A percentile compares a stretch with the other conserved stretches of the same genome.
These are phyloP conservation scores for Cerrena zonata DNA, from an alignment of 1,284 basidiomycete genomes.

Conservation along the genomic window DNA sequence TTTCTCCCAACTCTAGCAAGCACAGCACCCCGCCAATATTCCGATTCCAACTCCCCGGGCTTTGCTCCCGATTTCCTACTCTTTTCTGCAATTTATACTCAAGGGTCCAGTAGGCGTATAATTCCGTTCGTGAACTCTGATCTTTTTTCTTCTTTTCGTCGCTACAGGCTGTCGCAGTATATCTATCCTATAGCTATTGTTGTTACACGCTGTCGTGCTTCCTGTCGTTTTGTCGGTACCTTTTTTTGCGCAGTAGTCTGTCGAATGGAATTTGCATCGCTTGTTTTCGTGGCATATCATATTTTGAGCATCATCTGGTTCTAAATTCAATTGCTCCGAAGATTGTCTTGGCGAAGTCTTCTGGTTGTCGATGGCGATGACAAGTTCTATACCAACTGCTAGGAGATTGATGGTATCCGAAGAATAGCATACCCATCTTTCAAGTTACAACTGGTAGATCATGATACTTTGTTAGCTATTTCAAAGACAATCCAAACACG, in stretches of 20 bases:
- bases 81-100: neutral
- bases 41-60: neutral
- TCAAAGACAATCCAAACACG: too few species aligned
- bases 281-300: too few species aligned
- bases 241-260: neutral
- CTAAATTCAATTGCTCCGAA: too few species aligned
- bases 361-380: too few species aligned
- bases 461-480: too few species aligned
- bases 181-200: conserved; percentile 2
- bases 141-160: neutral
- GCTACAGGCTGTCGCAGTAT: neutral
- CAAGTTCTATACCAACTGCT: too few species aligned
- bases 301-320: too few species aligned
- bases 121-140: neutral
- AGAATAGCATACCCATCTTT: too few species aligned
- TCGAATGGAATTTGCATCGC: too few species aligned
- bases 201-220: neutral
- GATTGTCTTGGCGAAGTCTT: too few species aligned
- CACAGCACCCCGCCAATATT: neutral
- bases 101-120: neutral
- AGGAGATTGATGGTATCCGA: too few species aligned
- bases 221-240: neutral
- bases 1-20: neutral
- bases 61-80: neutral
- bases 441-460: too few species aligned